A percentile compares a stretch with the other conserved stretches of the same genome.
Conservation (phyloP, 345 rosid species). For the Heritiera littoralis region DNA sequence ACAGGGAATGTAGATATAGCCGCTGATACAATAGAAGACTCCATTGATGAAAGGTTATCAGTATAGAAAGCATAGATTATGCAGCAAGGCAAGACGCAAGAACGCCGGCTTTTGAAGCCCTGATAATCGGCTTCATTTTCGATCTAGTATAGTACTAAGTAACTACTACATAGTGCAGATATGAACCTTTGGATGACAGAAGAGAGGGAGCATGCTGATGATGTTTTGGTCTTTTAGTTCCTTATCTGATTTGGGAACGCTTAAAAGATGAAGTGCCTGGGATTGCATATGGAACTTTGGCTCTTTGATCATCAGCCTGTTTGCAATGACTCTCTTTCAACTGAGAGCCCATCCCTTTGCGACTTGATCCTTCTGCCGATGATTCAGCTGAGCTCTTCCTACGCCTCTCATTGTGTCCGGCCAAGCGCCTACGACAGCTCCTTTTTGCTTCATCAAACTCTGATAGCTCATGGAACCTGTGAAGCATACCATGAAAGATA, state of each 20-base stretch:
- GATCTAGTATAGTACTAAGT: not conserved
- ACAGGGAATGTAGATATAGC: not conserved
- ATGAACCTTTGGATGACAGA: constrained; percentile 52
- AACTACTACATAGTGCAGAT: not conserved
- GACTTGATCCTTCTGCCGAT: constrained; percentile 55
- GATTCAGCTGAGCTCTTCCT: constrained; percentile 62
- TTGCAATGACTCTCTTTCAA: constrained; percentile 40
- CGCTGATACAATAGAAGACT: not conserved
- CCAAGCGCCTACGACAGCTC: constrained; percentile 76
- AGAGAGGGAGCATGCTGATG: constrained; percentile 70
- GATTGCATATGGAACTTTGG: constrained; percentile 31
- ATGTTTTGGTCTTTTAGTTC: not conserved
- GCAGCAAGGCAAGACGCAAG: not conserved
- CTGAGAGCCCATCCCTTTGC: constrained; percentile 38
- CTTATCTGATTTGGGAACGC: constrained; percentile 54
- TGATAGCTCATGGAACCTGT: constrained; percentile 66
- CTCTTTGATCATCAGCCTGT: constrained; percentile 40
- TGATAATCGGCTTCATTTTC: not conserved
- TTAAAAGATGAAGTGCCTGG: constrained; percentile 40
- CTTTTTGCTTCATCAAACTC: constrained; percentile 87
- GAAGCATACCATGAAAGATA: not conserved
- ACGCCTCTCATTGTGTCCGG: constrained; percentile 85
- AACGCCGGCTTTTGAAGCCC: not conserved
- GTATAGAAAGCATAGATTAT: not conserved
- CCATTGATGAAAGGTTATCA: not conserved